These are phyloP conservation scores for Gelatoporia subvermispora DNA, from an alignment of 768 basidiomycete genomes.

Conservation along the genomic window DNA sequence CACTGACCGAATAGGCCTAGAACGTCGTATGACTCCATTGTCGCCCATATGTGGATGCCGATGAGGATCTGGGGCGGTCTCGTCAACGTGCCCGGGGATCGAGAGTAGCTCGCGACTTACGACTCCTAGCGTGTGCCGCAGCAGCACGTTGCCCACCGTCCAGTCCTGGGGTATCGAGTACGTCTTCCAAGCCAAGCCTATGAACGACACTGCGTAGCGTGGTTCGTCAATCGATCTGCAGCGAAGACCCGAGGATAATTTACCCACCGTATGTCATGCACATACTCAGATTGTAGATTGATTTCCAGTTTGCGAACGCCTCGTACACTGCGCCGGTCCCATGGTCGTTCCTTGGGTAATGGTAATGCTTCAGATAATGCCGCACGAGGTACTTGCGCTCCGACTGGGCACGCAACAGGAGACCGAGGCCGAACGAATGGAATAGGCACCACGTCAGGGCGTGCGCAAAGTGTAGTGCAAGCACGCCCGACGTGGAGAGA, in stretches of 20 bases:
- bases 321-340: constrained; percentile 81
- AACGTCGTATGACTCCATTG: constrained; percentile 86
- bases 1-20: constrained; percentile 83
- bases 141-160: constrained; percentile 81
- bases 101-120: constrained; percentile 41
- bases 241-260: background rate
- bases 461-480: constrained; percentile 76
- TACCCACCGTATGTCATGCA: constrained; percentile 88
- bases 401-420: constrained; percentile 80
- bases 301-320: constrained; percentile 95
- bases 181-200: constrained; percentile 85
- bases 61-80: constrained; percentile 44
- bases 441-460: constrained; percentile 82
- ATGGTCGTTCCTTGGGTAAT: constrained; percentile 69
- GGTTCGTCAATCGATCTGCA: background rate
- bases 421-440: constrained; percentile 84
- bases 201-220: constrained; percentile 62
- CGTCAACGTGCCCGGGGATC: background rate
- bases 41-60: constrained; percentile 87
- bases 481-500: constrained; percentile 41
- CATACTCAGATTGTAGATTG: constrained; percentile 85
- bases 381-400: constrained; percentile 84
- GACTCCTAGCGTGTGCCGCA: constrained; percentile 83
- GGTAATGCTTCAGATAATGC: constrained; percentile 93
- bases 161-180: constrained; percentile 80